Evolutionary conservation across 441 rosid species (phyloP), one percentile per base, ranked within the genome.

Genomic region (Brassica hybrid): DNA sequence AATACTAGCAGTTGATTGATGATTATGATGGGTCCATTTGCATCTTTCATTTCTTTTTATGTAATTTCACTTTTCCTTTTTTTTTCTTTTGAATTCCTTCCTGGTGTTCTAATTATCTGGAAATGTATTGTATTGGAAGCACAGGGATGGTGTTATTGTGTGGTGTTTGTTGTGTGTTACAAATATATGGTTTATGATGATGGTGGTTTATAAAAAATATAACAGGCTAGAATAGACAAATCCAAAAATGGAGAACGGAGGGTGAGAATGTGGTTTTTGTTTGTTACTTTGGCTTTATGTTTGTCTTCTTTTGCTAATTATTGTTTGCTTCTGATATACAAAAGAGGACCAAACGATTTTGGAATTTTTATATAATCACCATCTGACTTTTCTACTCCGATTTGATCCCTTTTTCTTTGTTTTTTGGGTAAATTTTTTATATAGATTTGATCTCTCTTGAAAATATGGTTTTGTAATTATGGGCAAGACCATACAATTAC

Each of bases 1-100:
- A 88, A 88, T 10, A 85, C 90, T 86, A 87, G 93, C 83, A 67
- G 84, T 76, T 88, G 85, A 85, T 21, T 62, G 34, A 58, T 25
- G 38, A 68, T 67, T 12, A 74, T 34, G 27, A 52, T 54, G 74
- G 48, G 1, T 59, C 16, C 71, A 7, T 62, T 48, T 70, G 58
- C 11, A n/a, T 63, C 76, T 78, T 52, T 45, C 21, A 18, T 27
- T 63, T 73, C 65, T 18, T 68, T 79, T 74, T 14, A 73, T 73
- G 72, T 45, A 11, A 72, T 83, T 76, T 79, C 81, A 62, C 67
- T 27, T 32, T 16, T 1, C 11, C 1, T 30, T 27, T 6, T 57
- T 16, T 17, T 13, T 57, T 23, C 13, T 66, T 60, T 72, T 60
- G 67, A 57, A 32, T 65, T 50, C 2, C 9, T 25, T 73, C 9